These are phyloP conservation scores for Cryptococcus sp. DNA, from an alignment of 1,284 basidiomycete genomes.

Conservation along the genomic window DNA sequence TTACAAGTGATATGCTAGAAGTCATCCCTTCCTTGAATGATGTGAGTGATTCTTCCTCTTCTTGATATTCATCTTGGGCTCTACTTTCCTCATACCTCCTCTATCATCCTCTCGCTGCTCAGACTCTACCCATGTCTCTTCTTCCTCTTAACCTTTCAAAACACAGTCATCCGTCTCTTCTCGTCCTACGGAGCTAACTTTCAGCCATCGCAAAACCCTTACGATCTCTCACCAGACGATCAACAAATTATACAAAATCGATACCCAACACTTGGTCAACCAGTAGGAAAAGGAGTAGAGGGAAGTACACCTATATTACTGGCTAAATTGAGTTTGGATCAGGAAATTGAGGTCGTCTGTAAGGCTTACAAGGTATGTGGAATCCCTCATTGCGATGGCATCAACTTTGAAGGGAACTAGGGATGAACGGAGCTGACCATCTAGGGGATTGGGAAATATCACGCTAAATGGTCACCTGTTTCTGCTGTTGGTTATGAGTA, in stretches of 20 bases:
- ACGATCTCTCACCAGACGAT: slow-evolving; percentile 39
- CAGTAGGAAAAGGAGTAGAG: slow-evolving; percentile 76
- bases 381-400: background rate
- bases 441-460: slow-evolving; percentile 95
- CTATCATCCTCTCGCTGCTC: background rate
- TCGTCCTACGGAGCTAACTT: no score
- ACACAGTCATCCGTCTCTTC: background rate
- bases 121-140: background rate
- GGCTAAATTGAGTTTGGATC: slow-evolving; percentile 88
- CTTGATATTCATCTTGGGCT: no score
- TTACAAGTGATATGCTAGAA: slow-evolving; percentile 47
- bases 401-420: background rate
- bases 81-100: background rate
- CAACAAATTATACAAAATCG: slow-evolving; percentile 54
- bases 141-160: no score
- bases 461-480: slow-evolving; percentile 98
- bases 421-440: background rate
- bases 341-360: slow-evolving; percentile 82
- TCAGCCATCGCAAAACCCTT: slow-evolving; percentile 28
- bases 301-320: slow-evolving; percentile 69
- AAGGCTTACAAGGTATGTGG: slow-evolving; percentile 80
- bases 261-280: slow-evolving; percentile 72
- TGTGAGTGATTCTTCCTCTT: slow-evolving; percentile 21
- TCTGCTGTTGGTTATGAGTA: slow-evolving; percentile 96
- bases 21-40: slow-evolving; percentile 34